These are phyloP conservation scores for Penicillium sp. DNA, from an alignment of 2,329 filamentous ascomycete species.

Conservation along the genomic window DNA sequence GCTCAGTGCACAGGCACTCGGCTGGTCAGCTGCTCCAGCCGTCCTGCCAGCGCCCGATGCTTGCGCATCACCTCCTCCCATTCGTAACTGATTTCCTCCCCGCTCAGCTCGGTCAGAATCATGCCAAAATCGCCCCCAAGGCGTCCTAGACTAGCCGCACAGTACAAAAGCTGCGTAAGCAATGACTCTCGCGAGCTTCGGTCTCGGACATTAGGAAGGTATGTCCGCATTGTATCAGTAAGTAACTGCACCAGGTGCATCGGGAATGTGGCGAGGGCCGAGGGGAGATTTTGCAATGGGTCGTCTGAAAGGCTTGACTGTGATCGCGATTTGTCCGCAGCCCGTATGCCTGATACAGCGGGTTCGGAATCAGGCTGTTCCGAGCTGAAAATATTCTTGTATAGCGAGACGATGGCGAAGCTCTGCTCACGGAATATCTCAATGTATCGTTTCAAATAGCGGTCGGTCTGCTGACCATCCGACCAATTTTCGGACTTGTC, in stretches of 20 bases:
- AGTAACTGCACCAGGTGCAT: slow-evolving; percentile 79
- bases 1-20: slow-evolving; percentile 20
- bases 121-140: slow-evolving; percentile 91
- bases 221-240: slow-evolving; percentile 69
- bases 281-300: slow-evolving; percentile 59
- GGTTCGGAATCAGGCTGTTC: slow-evolving; percentile 43
- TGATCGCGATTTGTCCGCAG: slow-evolving; percentile 26
- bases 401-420: slow-evolving; percentile 93
- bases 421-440: slow-evolving; percentile 98
- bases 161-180: slow-evolving; percentile 89
- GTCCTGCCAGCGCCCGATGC: slow-evolving; percentile 78
- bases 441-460: slow-evolving; percentile 91
- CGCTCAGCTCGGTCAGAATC: slow-evolving; percentile 66
- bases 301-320: slow-evolving; percentile 27
- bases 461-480: slow-evolving; percentile 84
- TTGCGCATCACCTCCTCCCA: slow-evolving; percentile 90
- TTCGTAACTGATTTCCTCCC: slow-evolving; percentile 54
- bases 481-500: slow-evolving; percentile 35
- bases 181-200: slow-evolving; percentile 79
- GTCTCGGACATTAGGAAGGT: slow-evolving; percentile 79
- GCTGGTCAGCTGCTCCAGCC: slow-evolving; percentile 47
- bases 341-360: slow-evolving; percentile 26
- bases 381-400: slow-evolving; percentile 79
- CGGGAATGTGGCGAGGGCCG: slow-evolving; percentile 78
- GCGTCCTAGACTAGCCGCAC: slow-evolving; percentile 83